Evolutionary conservation across 768 basidiomycete species (phyloP), one percentile per base, ranked within the genome.

Genomic region (Mycena polygramma): DNA sequence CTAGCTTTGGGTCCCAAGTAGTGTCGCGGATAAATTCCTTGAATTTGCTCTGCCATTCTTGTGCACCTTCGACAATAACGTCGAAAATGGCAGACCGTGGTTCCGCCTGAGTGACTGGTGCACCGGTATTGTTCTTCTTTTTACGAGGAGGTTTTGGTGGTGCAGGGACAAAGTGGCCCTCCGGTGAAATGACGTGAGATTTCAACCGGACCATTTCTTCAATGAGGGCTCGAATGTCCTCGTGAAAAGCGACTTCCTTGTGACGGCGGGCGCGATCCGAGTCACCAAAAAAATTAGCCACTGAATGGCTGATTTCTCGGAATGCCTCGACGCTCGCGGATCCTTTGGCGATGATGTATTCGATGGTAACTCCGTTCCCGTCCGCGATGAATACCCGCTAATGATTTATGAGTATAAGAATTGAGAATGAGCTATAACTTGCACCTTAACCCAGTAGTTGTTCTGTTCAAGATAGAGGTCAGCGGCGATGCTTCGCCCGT

Each of bases 381-480:
- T 69, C 26, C 3, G 78, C 72, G 61, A 77, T 74, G 57, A 75
- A 77, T 3, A 78, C 73, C 0, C 72, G 61, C 78, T 79, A 22
- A 52, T 30, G 46, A 41, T 43, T 11, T 30, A 45, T 53, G 36
- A 54, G n/a, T 19, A 35, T 48, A 13, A 35, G n/a, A 14, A 43
- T 13, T 4, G 4, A 4, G 8, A 2, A 11, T 13, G 13, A 43
- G 17, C 8, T 2, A 2, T 2, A 13, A 5, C 2, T 10, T 74
- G 58, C n/a, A 80, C 79, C 70, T 79, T 79, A 1, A 78, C 74
- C 69, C 75, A 77, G 49, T 59, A 76, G 54, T 80, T 80, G 24
- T 76, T 37, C 17, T 81, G 79, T 61, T 80, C 79, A 13, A 80
- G 70, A 72, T 80, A 80, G 15, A 80, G 64, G 65, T 80, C 79